phyloP scores from a whole-genome alignment of 352 stramenopile species.

The Thalassiosira exigua region DNA sequence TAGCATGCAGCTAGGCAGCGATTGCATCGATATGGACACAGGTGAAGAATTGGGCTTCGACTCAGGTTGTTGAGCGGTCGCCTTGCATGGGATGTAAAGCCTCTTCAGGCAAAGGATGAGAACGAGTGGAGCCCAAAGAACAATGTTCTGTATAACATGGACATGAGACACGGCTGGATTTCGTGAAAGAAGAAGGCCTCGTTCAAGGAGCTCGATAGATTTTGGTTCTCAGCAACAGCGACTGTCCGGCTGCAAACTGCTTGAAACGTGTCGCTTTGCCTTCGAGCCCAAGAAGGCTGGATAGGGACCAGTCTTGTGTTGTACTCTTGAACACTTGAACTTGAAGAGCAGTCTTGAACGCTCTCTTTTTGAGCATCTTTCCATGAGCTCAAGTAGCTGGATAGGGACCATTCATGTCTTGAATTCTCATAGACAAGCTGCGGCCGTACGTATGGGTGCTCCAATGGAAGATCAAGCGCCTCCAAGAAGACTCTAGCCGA shows the following conservation, averaged over 20 bases:
- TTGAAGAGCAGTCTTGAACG: too few relatives aligned
- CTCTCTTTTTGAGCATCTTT: too few relatives aligned
- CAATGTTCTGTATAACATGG: constrained; percentile 25
- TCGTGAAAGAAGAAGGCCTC: constrained; percentile 35
- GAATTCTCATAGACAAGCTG: not conserved
- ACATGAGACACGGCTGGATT: constrained; percentile 36
- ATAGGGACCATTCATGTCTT: constrained; percentile 27
- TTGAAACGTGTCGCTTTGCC: not conserved
- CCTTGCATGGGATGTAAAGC: constrained; percentile 10
- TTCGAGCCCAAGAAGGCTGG: constrained; percentile 2
- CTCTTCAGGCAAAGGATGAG: constrained; percentile 41
- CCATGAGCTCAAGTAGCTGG: constrained; percentile 32
- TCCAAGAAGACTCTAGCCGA: constrained; percentile 33
- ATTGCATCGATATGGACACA: constrained; percentile 5
- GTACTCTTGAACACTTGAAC: too few relatives aligned
- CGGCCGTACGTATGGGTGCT: constrained; percentile 31
- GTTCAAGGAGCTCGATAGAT: too few relatives aligned
- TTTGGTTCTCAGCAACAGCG: too few relatives aligned
- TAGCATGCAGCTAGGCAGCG: not conserved
- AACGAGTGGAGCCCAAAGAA: constrained; percentile 42
- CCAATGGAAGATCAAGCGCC: constrained; percentile 30
- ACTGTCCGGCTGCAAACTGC: too few relatives aligned
- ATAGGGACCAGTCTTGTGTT: too few relatives aligned
- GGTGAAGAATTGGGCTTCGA: too few relatives aligned
- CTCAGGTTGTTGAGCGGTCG: not conserved